Evolutionary conservation across 108 stramenopile genomes (phyloP).

Genomic region (Conticribra guillardii): DNA sequence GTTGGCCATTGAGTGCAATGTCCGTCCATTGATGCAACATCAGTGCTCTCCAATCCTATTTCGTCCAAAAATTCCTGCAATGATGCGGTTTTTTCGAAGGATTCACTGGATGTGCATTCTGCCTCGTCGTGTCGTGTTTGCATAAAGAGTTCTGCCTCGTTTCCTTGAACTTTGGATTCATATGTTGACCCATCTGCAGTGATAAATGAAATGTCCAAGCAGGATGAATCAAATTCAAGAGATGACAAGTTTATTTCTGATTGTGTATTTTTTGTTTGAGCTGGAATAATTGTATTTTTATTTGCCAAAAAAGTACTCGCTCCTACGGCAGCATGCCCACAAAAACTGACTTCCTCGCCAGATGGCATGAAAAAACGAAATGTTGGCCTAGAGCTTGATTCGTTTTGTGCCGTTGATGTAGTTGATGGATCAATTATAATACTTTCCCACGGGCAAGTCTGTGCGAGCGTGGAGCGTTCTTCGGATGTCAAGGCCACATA

Average conservation of each 20-base stretch:
- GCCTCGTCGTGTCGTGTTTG: slow-evolving; percentile 19
- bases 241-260: background rate
- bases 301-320: slow-evolving; percentile 39
- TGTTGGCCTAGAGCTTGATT: slow-evolving; percentile 1
- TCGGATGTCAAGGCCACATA: slow-evolving; percentile 23
- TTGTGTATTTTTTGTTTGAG: background rate
- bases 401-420: background rate
- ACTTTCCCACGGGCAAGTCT: slow-evolving; percentile 69
- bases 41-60: slow-evolving; percentile 20
- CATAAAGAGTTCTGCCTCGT: slow-evolving; percentile 36
- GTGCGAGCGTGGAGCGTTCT: slow-evolving; percentile 50
- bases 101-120: slow-evolving; percentile 8
- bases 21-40: slow-evolving; percentile 9
- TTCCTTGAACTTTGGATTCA: slow-evolving; percentile 21
- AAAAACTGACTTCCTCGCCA: slow-evolving; percentile 75
- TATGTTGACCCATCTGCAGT: slow-evolving; percentile 23
- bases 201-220: slow-evolving; percentile 19
- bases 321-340: slow-evolving; percentile 76
- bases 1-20: slow-evolving; percentile 32
- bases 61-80: slow-evolving; percentile 19
- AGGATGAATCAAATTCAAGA: slow-evolving; percentile 1
- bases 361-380: slow-evolving; percentile 77
- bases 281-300: slow-evolving; percentile 16
- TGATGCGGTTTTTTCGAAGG: background rate
- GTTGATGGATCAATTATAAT: slow-evolving; percentile 45